Base-by-base conservation (phyloP, 139 green algal genomes). In the Ostreobium quekettii region DNA sequence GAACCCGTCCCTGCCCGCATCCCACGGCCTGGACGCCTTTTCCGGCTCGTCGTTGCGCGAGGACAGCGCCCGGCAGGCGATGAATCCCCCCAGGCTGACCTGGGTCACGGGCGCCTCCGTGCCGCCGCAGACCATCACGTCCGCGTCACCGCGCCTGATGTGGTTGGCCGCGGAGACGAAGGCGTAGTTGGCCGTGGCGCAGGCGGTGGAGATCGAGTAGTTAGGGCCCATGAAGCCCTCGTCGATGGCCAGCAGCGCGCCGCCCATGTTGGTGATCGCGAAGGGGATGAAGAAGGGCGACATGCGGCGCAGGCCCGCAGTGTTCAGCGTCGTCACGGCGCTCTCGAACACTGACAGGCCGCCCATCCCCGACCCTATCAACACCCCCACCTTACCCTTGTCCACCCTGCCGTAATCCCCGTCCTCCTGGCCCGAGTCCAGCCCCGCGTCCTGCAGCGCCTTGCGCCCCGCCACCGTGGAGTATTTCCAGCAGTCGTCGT, bases 261-360 rank as follows among this genome's bases (percentile, higher is more conserved):
- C 82, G 47, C 88, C 90, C 95, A 99, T 99, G 90, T 99, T 99
- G 68, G 93, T 97, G 82, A 99, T 98, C 76, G 90, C 87, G 76
- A 97, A 99, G 42, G 95, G 95, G 74, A 99, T 99, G 87, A 99
- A 99, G 87, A 99, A 99, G 58, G 95, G 95, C 2, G 85, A 93
- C 56, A 99, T 98, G 77, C 94, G 95, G 80, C 94, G 96, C 78
- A 89, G 84, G 47, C 94, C 93, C 53, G n/a, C 11, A 7, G 63
- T 39, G 35, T 56, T 36, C 24, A 74, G 53, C 6, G 62, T 74
- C 5, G 75, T 72, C 26, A 85, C 78, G 48, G 80, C 80, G 71
- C 97, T 90, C 66, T 95, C 83, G 73, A 97, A 97, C 4, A 96
- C 84, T 15, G 79, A 80, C 11, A 91, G 80, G 47, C 86, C 86